Conservation (phyloP, 176 grass and related monocot species). For the Tillandsia leiboldiana region DNA sequence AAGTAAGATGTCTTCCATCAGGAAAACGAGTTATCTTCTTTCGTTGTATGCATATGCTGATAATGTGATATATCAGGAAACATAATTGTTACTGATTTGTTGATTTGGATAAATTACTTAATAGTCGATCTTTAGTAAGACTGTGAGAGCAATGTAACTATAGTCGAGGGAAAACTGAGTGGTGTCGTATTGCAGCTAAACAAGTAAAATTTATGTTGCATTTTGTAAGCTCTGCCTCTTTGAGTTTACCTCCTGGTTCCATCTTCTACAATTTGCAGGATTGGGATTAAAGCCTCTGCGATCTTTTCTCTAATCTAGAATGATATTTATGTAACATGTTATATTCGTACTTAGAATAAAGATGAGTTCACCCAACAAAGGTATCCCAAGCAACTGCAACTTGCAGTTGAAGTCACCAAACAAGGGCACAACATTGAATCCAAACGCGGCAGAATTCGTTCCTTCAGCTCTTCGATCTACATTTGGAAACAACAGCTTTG, state of each 20-base stretch:
- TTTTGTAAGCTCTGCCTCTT: not conserved
- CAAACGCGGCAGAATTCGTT: constrained; percentile 90
- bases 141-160: no score
- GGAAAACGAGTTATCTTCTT: no score
- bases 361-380: constrained; percentile 71
- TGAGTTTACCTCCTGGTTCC: not conserved
- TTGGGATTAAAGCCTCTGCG: not conserved
- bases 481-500: constrained; percentile 26
- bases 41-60: no score
- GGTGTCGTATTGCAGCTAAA: not conserved
- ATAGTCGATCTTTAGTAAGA: no score
- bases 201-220: not conserved
- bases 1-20: no score
- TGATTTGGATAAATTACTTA: no score
- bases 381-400: constrained; percentile 32
- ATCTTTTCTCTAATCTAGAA: not conserved
- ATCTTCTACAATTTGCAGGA: not conserved
- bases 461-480: constrained; percentile 62
- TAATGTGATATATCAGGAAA: no score
- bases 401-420: constrained; percentile 38
- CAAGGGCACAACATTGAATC: constrained; percentile 76
- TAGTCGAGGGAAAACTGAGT: no score
- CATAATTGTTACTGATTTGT: no score
- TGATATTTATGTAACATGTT: not conserved
- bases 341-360: constrained; percentile 11